Evolutionary conservation across 306 rosid genomes (phyloP).

Genomic region (Quercus ilex): DNA sequence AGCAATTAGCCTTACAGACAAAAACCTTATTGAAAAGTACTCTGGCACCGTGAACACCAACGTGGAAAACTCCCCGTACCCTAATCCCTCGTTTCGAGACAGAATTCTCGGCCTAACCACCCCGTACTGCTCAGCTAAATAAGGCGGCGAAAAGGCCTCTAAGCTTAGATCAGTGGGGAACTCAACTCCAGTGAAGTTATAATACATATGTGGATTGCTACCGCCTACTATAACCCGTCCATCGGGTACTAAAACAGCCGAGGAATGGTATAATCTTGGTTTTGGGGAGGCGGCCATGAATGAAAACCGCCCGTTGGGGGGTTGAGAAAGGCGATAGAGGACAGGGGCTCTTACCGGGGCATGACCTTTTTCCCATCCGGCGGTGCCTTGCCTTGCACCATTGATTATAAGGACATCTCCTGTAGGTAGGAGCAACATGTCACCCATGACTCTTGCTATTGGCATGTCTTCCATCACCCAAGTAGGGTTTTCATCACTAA

Average conservation of each 20-base stretch:
- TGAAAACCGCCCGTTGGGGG: background rate
- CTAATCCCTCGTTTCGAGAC: slow-evolving; percentile 13
- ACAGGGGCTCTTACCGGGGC: slow-evolving; percentile 47
- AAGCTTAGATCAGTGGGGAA: slow-evolving; percentile 73
- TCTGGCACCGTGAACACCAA: slow-evolving; percentile 34
- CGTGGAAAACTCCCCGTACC: slow-evolving; percentile 25
- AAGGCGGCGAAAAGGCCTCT: slow-evolving; percentile 73
- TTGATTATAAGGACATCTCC: slow-evolving; percentile 64
- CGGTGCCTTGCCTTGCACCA: slow-evolving; percentile 54
- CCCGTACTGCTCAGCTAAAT: slow-evolving; percentile 29
- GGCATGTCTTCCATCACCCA: slow-evolving; percentile 82
- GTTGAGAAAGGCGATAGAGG: slow-evolving; percentile 29
- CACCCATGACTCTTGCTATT: slow-evolving; percentile 63
- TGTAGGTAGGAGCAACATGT: slow-evolving; percentile 63
- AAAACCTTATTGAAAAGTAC: slow-evolving; percentile 7
- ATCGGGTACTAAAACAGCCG: slow-evolving; percentile 46
- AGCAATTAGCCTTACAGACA: slow-evolving; percentile 56
- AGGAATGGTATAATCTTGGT: slow-evolving; percentile 68
- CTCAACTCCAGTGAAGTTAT: slow-evolving; percentile 57
- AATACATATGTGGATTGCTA: slow-evolving; percentile 61
- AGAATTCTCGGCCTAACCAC: slow-evolving; percentile 35
- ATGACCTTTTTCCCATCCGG: slow-evolving; percentile 66
- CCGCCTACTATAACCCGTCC: slow-evolving; percentile 73
- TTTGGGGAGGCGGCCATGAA: slow-evolving; percentile 41
- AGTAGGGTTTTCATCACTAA: slow-evolving; percentile 36